These are phyloP conservation scores for Termitomyces sp. DNA, from an alignment of 768 basidiomycete genomes.

Conservation along the genomic window DNA sequence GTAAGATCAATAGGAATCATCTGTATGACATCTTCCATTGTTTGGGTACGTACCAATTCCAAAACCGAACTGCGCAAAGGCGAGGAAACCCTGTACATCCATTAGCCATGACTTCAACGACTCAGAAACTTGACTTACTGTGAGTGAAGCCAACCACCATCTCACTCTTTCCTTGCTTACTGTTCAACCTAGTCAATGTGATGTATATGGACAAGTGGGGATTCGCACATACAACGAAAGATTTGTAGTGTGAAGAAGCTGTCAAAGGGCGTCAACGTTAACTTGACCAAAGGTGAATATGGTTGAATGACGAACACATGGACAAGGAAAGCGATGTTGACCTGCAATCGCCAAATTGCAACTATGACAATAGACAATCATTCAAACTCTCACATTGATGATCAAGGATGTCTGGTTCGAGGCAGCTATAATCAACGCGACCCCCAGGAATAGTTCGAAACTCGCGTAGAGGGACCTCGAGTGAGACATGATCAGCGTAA, in stretches of 20 bases:
- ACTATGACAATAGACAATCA: neutral
- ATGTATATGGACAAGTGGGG: neutral
- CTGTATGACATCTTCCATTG: neutral
- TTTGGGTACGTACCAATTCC: neutral
- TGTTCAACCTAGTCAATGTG: neutral
- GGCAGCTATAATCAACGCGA: neutral
- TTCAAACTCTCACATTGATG: neutral
- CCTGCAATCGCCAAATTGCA: neutral
- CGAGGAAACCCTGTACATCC: neutral
- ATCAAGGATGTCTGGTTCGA: neutral
- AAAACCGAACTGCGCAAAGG: neutral
- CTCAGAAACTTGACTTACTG: neutral
- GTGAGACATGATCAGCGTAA: neutral
- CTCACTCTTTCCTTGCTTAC: neutral
- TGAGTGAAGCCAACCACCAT: conserved; percentile 3
- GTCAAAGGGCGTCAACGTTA: neutral
- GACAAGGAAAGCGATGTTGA: neutral
- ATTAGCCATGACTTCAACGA: neutral
- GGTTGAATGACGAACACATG: neutral
- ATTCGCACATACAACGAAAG: neutral
- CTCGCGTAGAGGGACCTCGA: conserved; percentile 1
- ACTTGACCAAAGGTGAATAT: neutral
- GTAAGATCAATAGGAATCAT: neutral
- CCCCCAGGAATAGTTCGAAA: neutral
- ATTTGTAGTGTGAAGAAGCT: conserved; percentile 5